Evolutionary conservation across 1,284 basidiomycete species (phyloP).

Genomic region (Lignosus rhinocerotis): DNA sequence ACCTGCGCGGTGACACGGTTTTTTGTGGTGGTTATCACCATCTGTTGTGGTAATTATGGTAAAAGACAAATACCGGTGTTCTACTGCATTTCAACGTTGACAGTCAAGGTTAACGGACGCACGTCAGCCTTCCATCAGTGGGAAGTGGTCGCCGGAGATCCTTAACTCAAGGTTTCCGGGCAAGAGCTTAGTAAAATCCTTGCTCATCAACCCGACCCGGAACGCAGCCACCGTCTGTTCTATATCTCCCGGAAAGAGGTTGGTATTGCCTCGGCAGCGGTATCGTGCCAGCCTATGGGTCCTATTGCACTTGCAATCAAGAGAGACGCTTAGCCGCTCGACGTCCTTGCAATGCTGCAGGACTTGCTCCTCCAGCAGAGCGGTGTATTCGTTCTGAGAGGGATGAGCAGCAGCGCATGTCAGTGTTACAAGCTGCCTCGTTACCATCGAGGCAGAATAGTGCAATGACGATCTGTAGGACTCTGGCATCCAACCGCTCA

Average conservation of each 20-base stretch:
- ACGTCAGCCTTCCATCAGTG: background rate
- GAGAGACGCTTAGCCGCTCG: background rate
- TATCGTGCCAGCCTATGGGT: background rate
- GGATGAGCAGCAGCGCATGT: background rate
- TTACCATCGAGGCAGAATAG: background rate
- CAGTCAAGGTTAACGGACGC: background rate
- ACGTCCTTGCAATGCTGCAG: background rate
- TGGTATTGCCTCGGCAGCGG: background rate
- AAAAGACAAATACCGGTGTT: background rate
- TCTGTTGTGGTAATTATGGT: too few relatives aligned
- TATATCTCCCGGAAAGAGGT: background rate
- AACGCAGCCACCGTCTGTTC: background rate
- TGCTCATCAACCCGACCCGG: background rate
- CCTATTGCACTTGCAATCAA: background rate
- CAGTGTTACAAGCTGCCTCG: background rate
- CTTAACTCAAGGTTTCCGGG: background rate
- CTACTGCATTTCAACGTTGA: background rate
- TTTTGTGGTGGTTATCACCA: too few relatives aligned
- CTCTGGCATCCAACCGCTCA: background rate
- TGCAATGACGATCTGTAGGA: background rate
- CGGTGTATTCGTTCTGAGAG: background rate
- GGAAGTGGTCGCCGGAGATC: conserved; percentile 2
- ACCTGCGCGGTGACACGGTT: background rate
- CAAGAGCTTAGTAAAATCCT: background rate
- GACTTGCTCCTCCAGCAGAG: background rate